Conservation (phyloP, 192 early-diverging fungal genomes). For the Haplosporangium gracile region DNA sequence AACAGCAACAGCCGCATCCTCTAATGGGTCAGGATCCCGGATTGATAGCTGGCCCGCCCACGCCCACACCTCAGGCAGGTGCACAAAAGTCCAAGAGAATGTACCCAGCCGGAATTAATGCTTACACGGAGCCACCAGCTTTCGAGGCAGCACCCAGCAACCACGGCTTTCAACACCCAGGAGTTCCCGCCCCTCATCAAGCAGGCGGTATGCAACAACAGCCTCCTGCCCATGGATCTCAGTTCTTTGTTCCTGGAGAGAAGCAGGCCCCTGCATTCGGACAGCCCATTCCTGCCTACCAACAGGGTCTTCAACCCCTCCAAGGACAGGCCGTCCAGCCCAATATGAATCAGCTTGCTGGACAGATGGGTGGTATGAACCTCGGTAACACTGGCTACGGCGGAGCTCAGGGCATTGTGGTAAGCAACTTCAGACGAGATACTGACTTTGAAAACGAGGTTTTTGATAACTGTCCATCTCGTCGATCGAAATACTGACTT, state of each 20-base stretch:
- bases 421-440: neutral
- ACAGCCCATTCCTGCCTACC: conserved; percentile 34
- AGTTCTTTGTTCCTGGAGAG: conserved; percentile 52
- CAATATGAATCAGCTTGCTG: conserved; percentile 21
- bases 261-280: conserved; percentile 36
- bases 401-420: conserved; percentile 20
- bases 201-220: conserved; percentile 30
- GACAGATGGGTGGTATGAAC: conserved; percentile 45
- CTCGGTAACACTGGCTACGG: conserved; percentile 18
- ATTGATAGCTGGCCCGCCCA: conserved; percentile 28
- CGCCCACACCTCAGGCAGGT: conserved; percentile 33
- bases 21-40: conserved; percentile 23
- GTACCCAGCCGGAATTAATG: conserved; percentile 66
- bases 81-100: conserved; percentile 62
- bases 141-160: conserved; percentile 49
- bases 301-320: conserved; percentile 27
- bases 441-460: neutral
- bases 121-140: conserved; percentile 51
- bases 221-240: conserved; percentile 18
- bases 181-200: conserved; percentile 12
- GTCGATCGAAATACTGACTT: neutral
- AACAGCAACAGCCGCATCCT: conserved; percentile 17
- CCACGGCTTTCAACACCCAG: conserved; percentile 35
- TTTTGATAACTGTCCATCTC: neutral
- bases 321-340: conserved; percentile 24